Conservation (phyloP, 768 basidiomycete genomes). For the Sutorius australiensis region DNA sequence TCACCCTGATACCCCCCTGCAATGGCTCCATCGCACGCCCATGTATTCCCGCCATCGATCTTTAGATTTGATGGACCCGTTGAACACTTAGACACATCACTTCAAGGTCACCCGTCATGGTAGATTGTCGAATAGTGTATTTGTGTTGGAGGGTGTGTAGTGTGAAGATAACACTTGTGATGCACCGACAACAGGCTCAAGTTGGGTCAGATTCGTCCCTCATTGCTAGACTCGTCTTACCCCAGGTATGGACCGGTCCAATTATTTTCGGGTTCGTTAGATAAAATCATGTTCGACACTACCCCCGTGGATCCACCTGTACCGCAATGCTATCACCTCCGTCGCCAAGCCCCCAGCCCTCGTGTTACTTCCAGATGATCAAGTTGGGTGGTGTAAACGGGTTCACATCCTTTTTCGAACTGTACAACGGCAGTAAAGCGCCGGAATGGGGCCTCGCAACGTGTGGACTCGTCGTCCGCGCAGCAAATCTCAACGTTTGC, state of each 20-base stretch:
- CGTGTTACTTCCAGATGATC: constrained; percentile 28
- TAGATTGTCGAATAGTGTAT: constrained; percentile 7
- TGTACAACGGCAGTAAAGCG: background rate
- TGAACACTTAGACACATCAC: background rate
- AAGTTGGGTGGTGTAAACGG: constrained; percentile 37
- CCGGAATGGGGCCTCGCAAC: constrained; percentile 30
- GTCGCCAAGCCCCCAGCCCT: constrained; percentile 30
- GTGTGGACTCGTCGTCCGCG: constrained; percentile 22
- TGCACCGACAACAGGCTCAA: too few relatives aligned
- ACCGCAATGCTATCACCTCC: constrained; percentile 29
- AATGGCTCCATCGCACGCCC: constrained; percentile 2
- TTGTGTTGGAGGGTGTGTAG: background rate
- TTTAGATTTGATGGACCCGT: background rate
- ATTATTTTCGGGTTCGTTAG: background rate
- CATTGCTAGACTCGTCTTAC: too few relatives aligned
- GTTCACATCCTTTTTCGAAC: constrained; percentile 11
- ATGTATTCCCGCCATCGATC: background rate
- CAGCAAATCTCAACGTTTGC: constrained; percentile 25
- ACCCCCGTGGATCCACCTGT: constrained; percentile 12
- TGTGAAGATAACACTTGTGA: background rate
- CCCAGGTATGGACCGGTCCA: too few relatives aligned
- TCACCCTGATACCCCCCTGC: constrained; percentile 12
- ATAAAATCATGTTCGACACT: constrained; percentile 3
- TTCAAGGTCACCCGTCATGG: background rate
- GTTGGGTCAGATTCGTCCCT: too few relatives aligned